A percentile compares a stretch with the other conserved stretches of the same genome.
Evolutionary conservation across 2,329 filamentous ascomycete genomes (phyloP).

Genomic region (Orbilia blumenaviensis): DNA sequence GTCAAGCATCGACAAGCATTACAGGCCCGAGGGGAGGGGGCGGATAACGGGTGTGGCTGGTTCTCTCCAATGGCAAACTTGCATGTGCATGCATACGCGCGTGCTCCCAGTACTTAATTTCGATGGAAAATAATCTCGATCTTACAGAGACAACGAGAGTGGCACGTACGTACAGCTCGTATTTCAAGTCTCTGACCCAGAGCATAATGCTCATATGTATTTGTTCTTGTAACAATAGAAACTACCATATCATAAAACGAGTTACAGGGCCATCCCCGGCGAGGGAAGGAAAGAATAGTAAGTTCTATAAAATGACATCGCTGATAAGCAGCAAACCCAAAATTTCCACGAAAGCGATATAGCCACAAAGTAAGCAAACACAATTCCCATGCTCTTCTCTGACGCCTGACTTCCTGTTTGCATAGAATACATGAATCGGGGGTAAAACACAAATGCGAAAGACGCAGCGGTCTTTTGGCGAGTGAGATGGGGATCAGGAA

Average conservation of each 20-base stretch:
- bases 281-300: background rate
- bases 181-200: slow-evolving; percentile 11
- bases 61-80: slow-evolving; percentile 7
- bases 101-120: slow-evolving; percentile 6
- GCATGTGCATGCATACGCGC: slow-evolving; percentile 16
- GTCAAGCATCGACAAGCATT: slow-evolving; percentile 19
- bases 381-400: slow-evolving; percentile 46
- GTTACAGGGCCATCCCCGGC: background rate
- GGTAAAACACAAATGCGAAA: slow-evolving; percentile 11
- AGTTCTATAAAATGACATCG: slow-evolving; percentile 24
- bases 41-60: slow-evolving; percentile 36
- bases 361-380: slow-evolving; percentile 27
- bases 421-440: slow-evolving; percentile 30
- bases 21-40: background rate
- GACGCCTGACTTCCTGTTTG: slow-evolving; percentile 45
- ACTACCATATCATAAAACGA: slow-evolving; percentile 4
- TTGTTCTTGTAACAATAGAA: slow-evolving; percentile 10
- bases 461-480: slow-evolving; percentile 1
- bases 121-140: slow-evolving; percentile 1
- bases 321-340: slow-evolving; percentile 30
- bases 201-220: slow-evolving; percentile 14
- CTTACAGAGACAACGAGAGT: background rate
- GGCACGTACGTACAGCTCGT: slow-evolving; percentile 3
- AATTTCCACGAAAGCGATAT: slow-evolving; percentile 41
- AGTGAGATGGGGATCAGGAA: background rate